A percentile compares a stretch with the other conserved stretches of the same genome.
Evolutionary conservation across 768 basidiomycete species (phyloP).

Genomic region (Guyanaporus albipodus): DNA sequence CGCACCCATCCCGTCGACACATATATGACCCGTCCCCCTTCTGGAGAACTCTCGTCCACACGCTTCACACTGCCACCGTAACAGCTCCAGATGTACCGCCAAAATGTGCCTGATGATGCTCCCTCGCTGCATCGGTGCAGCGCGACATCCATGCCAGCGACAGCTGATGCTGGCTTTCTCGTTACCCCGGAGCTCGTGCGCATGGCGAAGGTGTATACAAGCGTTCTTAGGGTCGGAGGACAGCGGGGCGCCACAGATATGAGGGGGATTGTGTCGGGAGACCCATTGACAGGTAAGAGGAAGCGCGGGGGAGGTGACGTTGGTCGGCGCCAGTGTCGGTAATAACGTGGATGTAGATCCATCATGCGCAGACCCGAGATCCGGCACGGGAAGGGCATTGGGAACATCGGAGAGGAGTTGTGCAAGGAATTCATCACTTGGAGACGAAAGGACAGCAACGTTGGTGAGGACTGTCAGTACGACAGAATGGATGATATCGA

Average conservation of each 20-base stretch:
- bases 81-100: conserved; percentile 14
- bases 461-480: not conserved
- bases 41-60: conserved; percentile 18
- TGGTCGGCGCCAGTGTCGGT: not conserved
- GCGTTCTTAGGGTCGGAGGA: conserved; percentile 5
- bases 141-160: conserved; percentile 10
- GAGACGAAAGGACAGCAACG: not conserved
- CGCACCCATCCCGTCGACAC: not conserved
- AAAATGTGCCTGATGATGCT: conserved; percentile 18
- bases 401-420: conserved; percentile 5
- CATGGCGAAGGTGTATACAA: conserved; percentile 13
- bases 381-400: not conserved
- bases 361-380: too few species aligned
- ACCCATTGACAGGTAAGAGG: conserved; percentile 14
- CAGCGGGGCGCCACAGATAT: conserved; percentile 8
- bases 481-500: not conserved
- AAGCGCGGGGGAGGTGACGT: not conserved
- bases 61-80: conserved; percentile 15
- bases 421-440: conserved; percentile 17
- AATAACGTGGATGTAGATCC: not conserved
- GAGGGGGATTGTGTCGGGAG: not conserved
- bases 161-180: conserved; percentile 12
- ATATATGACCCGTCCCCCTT: conserved; percentile 14
- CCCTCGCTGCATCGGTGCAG: conserved; percentile 20
- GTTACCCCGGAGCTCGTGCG: conserved; percentile 18